These are phyloP conservation scores for Xylaria multiplex DNA, from an alignment of 2,329 filamentous ascomycete species.

Conservation along the genomic window DNA sequence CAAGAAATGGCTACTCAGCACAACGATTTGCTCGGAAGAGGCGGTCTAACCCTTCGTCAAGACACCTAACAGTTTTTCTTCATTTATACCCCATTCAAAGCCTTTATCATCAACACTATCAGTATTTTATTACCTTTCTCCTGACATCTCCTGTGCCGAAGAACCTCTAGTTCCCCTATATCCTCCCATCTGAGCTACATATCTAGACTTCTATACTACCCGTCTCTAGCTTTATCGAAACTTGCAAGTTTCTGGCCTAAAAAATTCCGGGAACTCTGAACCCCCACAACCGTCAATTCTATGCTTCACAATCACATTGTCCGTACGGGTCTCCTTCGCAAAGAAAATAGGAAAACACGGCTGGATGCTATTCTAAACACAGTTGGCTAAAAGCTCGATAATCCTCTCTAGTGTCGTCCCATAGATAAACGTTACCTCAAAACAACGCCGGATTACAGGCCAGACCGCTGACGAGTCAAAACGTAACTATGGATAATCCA, in stretches of 20 bases:
- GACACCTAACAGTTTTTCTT: conserved; percentile 1
- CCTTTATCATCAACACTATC: conserved; percentile 6
- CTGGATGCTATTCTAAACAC: neutral
- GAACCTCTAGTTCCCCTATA: conserved; percentile 28
- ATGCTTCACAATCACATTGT: neutral
- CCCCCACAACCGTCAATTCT: neutral
- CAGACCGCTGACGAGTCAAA: neutral
- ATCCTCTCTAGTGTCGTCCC: neutral
- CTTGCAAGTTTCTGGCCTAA: neutral
- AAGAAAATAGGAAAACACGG: neutral
- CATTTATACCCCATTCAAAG: neutral
- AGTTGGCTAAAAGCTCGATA: neutral
- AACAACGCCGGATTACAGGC: neutral
- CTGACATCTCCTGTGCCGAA: conserved; percentile 1
- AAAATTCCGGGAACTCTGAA: neutral
- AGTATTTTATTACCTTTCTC: conserved; percentile 1
- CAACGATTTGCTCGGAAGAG: neutral
- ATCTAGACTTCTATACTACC: neutral
- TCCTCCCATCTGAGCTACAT: neutral
- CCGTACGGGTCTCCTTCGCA: neutral
- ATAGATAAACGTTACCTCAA: neutral
- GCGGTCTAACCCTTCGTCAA: neutral
- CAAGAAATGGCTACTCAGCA: neutral
- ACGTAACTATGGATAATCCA: conserved; percentile 37
- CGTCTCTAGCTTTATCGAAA: neutral